Base-by-base conservation (phyloP, 768 basidiomycete genomes). In the Cyclocybe cylindracea region DNA sequence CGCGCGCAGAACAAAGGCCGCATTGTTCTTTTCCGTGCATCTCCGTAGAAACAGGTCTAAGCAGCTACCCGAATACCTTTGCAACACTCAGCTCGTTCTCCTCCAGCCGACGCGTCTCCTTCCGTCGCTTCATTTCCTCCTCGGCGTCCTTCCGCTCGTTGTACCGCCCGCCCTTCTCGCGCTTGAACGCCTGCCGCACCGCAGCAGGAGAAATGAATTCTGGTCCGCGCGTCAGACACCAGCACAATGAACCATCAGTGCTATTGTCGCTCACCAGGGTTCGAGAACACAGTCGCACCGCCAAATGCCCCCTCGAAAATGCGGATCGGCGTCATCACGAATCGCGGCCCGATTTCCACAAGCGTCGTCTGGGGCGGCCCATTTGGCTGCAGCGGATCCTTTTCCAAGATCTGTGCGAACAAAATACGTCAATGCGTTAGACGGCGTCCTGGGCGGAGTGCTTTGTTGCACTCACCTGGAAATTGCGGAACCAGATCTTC, bases 401-500 rank as follows among this genome's bases (percentile, higher is more conserved):
- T 98, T 70, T 97, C 94, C 50, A 97, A 73, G 55, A 96, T 95
- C 91, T 97, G 64, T 18, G 56, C 47, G 59, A 55, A 53, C 44
- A 55, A 59, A 43, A 34, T 48, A 48, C 35, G 24, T 24, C 24
- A 24, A 24, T 24, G 3, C 24, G 24, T 24, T 5, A 24, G 24
- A 24, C 24, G 24, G 24, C 3, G 24, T 24, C 24, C 24, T 24
- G 24, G 24, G 24, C 24, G 24, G 2, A 2, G 24, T 5, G 24
- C 24, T 24, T 24, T 24, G 24, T 24, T 24, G 24, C 24, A 24
- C 24, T 24, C 51, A 94, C 93, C 82, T 99, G 97, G 76, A 89
- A 99, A 71, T 98, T 98, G 58, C 97, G 85, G 78, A 98, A 98
- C 97, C 97, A 99, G 58, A 98, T 93, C 69, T 97, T 98, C 63